Evolutionary conservation across 352 stramenopile genomes (phyloP).

Genomic region (Phytophthora pinifolia): DNA sequence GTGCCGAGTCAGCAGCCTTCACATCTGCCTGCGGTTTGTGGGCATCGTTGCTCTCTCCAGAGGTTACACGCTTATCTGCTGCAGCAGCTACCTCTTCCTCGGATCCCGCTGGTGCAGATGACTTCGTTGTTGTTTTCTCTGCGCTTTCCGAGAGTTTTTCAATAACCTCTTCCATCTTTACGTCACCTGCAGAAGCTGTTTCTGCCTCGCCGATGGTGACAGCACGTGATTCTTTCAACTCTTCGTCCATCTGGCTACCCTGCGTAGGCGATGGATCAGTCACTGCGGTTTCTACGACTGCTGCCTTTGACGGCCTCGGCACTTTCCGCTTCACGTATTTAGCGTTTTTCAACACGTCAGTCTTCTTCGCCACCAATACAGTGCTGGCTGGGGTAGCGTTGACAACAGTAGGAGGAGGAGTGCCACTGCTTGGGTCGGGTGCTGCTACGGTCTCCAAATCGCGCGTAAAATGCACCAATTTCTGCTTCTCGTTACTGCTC

Average conservation of each 20-base stretch:
- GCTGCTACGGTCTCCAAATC: constrained; percentile 31
- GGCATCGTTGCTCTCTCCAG: not conserved
- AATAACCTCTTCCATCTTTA: constrained; percentile 23
- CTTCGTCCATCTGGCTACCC: constrained; percentile 12
- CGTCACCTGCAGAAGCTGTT: constrained; percentile 1
- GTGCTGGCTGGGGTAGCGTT: constrained; percentile 2
- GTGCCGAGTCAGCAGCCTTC: not conserved
- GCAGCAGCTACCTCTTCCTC: constrained; percentile 2
- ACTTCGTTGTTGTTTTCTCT: not conserved
- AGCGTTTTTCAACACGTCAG: constrained; percentile 22
- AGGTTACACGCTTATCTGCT: not conserved
- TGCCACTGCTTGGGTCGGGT: not conserved
- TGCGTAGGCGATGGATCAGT: constrained; percentile 4
- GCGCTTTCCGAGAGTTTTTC: constrained; percentile 1
- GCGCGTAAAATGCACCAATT: constrained; percentile 42
- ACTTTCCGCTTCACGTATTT: constrained; percentile 65
- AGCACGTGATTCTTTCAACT: constrained; percentile 24
- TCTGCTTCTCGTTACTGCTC: constrained; percentile 68
- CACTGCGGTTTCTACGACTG: not conserved
- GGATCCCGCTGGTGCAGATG: not conserved
- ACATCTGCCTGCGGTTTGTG: not conserved
- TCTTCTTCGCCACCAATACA: constrained; percentile 6
- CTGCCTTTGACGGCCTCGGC: not conserved
- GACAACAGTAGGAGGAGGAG: not conserved
- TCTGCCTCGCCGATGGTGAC: not conserved